These are phyloP conservation scores for Rhizophora apiculata DNA, from an alignment of 345 rosid species.

Conservation along the genomic window DNA sequence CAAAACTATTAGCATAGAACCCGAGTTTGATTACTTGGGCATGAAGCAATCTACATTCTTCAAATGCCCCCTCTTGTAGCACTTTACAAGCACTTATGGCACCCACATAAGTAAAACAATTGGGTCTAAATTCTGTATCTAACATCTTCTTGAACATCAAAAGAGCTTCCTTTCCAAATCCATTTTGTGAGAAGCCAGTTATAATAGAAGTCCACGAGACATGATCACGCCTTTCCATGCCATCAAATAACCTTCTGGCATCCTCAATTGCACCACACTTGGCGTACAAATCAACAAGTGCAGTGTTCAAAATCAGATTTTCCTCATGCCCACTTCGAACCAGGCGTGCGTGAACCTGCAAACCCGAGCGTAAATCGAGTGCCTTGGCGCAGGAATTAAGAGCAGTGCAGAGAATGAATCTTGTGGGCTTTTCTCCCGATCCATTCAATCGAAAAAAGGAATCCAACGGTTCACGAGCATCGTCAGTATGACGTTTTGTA, in stretches of 20 bases:
- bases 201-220: slow-evolving; percentile 30
- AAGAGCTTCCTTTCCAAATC: slow-evolving; percentile 19
- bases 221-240: slow-evolving; percentile 24
- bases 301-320: slow-evolving; percentile 23
- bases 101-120: too few species aligned
- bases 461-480: too few species aligned
- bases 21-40: too few species aligned
- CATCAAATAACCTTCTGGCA: slow-evolving; percentile 20
- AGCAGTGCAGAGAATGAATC: too few species aligned
- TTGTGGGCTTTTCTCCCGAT: too few species aligned
- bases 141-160: slow-evolving; percentile 23
- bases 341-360: slow-evolving; percentile 13
- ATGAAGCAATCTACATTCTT: too few species aligned
- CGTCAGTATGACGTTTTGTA: too few species aligned
- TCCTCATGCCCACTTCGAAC: slow-evolving; percentile 15
- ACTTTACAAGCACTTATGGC: too few species aligned
- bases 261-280: slow-evolving; percentile 17
- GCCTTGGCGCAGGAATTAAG: neutral
- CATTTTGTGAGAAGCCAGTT: slow-evolving; percentile 25
- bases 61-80: too few species aligned
- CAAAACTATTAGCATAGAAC: slow-evolving; percentile 5
- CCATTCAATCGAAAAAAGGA: too few species aligned
- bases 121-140: too few species aligned
- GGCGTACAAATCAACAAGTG: slow-evolving; percentile 28
- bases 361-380: neutral